Evolutionary conservation across 164 flowering plant genomes (phyloP), one percentile per base, ranked within the genome.

Genomic region (Magnolia officinalis): DNA sequence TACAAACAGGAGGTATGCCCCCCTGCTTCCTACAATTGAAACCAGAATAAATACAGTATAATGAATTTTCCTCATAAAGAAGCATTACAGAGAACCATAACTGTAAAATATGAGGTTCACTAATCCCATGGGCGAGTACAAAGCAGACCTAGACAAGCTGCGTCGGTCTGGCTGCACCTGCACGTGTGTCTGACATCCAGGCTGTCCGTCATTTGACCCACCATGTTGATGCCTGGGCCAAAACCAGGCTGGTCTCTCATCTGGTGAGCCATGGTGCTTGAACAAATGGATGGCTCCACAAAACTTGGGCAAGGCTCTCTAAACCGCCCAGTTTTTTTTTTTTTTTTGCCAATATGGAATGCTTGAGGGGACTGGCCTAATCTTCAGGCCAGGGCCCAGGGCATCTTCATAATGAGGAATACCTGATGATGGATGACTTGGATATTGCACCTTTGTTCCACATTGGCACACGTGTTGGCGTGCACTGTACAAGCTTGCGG

Each of bases 1-100:
- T 83, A 82, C 99, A 96, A 78, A 92, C 29, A 26, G 2, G 87
- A 75, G 96, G 92, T 66, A 86, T 10, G 76, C 80, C 74, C 71
- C 75, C 83, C 81, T 83, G 86, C 81, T 81, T 88, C 78, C 96
- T 90, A 79, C 79, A 87, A 16, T 55, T 2, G 61, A 63, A 77
- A 79, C 24, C 72, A 78, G 55, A 68, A 63, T 70, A 79, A 64
- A 10, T 49, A 74, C 8, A 49, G 65, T 19, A 37, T 59, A 55
- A 45, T 37, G 16, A 29, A 13, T 23, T 19, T 63, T 29, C 72
- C 7, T 31, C 1, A 31, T 26, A 63, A 63, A 29, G 49, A 9
- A 52, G 59, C 29, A 26, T 26, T 26, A 26, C 6, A 52, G 14
- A 52, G 10, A 16, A 74, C 7, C 45, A 63, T 45, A n/a, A 5